These are phyloP conservation scores for Alternaria arborescens DNA, from an alignment of 2,329 filamentous ascomycete genomes.

Conservation along the genomic window DNA sequence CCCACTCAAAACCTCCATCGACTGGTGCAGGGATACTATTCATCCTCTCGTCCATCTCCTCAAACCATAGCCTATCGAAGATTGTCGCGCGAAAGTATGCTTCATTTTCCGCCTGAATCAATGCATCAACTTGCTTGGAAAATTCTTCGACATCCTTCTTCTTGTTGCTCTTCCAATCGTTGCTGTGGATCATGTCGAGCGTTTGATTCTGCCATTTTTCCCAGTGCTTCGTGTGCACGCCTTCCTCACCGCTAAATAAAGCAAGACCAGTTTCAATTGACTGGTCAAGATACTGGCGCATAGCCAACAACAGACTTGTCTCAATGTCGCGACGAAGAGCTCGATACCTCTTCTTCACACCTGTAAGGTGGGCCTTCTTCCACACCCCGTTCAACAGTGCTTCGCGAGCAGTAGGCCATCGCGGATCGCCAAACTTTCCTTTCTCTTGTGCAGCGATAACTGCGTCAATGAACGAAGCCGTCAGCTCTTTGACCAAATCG, in stretches of 20 bases:
- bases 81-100: slow-evolving; percentile 33
- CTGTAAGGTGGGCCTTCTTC: slow-evolving; percentile 42
- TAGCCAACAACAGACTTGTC: slow-evolving; percentile 33
- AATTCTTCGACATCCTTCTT: slow-evolving; percentile 45
- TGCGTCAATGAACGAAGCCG: slow-evolving; percentile 29
- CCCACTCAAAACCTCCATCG: slow-evolving; percentile 35
- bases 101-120: slow-evolving; percentile 33
- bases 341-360: slow-evolving; percentile 36
- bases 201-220: slow-evolving; percentile 42
- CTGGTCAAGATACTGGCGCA: slow-evolving; percentile 42
- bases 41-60: slow-evolving; percentile 35
- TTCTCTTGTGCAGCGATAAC: slow-evolving; percentile 32
- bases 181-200: slow-evolving; percentile 34
- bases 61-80: slow-evolving; percentile 34
- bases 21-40: slow-evolving; percentile 31
- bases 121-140: slow-evolving; percentile 31
- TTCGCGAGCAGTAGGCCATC: slow-evolving; percentile 34
- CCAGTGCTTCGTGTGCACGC: slow-evolving; percentile 20
- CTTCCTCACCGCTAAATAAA: slow-evolving; percentile 31
- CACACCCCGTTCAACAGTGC: slow-evolving; percentile 42
- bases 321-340: slow-evolving; percentile 37
- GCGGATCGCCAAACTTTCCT: slow-evolving; percentile 30
- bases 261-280: slow-evolving; percentile 39
- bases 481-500: slow-evolving; percentile 33
- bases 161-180: slow-evolving; percentile 39